Conservation (phyloP, 345 rosid genomes). For the Lumnitzera littorea region DNA sequence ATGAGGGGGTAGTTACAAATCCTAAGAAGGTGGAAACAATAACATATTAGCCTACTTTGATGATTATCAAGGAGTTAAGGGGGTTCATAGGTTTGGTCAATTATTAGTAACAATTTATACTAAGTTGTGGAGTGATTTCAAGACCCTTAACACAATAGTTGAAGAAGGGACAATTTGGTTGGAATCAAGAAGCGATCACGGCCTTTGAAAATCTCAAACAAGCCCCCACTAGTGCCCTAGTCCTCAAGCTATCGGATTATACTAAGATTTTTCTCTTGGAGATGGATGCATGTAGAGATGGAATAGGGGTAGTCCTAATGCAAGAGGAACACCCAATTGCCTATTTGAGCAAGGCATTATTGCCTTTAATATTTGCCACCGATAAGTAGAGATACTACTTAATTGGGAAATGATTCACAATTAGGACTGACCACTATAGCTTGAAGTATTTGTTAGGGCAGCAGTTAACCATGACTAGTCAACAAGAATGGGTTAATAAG, state of each 20-base stretch:
- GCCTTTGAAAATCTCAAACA: neutral
- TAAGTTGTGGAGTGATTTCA: too few relatives aligned
- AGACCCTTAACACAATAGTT: too few relatives aligned
- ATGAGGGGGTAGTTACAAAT: too few relatives aligned
- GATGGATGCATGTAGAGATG: neutral
- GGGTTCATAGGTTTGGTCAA: too few relatives aligned
- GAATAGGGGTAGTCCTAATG: neutral
- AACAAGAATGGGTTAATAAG: neutral
- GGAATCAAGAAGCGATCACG: neutral
- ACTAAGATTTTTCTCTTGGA: neutral
- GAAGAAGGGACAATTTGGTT: too few relatives aligned
- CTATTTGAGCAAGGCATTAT: neutral
- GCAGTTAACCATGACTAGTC: neutral
- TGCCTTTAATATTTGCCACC: neutral
- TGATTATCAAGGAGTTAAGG: too few relatives aligned
- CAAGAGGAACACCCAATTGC: neutral
- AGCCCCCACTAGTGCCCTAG: neutral
- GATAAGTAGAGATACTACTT: neutral
- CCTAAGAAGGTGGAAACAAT: too few relatives aligned
- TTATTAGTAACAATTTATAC: too few relatives aligned
- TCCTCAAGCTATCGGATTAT: neutral
- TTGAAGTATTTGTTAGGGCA: neutral
- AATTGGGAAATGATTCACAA: neutral
- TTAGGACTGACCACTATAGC: neutral
- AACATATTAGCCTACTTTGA: too few relatives aligned